Base-by-base conservation (phyloP, 1,284 basidiomycete genomes). In the Austropuccinia psidii region DNA sequence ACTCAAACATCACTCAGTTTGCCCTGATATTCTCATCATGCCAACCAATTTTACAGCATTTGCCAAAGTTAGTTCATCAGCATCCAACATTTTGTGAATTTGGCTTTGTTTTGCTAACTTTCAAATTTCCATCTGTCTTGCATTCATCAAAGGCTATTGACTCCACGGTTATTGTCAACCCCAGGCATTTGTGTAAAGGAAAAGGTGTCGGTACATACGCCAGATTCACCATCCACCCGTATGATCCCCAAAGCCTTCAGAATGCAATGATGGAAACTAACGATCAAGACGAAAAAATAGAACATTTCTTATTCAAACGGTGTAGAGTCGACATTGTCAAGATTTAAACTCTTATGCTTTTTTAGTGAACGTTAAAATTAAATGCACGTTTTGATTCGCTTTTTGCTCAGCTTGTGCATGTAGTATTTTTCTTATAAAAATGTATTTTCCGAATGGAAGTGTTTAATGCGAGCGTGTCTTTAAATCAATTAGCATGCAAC, bases 171-270 rank as follows among this genome's bases (percentile, higher is more conserved):
- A 49, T 72, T 2, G 57, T 62, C 17, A 72, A 72, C 29, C 68
- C 68, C 1, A 45, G 57, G 41, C 68, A 72, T n/a, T 3, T 88
- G 87, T 0, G 87, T 84, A 78, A 78, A 89, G 65, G 83, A 83
- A 24, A 88, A 87, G 78, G 84, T 84, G 35, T 84, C 0, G 79
- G 79, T 1, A 79, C 79, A 8, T 80, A 77, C 31, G 78, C 78
- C 15, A 73, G 77, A 19, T 65, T 79, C 13, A 77, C 77, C 24
- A 77, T 80, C 41, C 77, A 79, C 31, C 77, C 78, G n/a, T 75
- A 77, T 47, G 75, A 76, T 45, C 73, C 75, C 49, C 74, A 65
- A 11, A 76, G 76, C n/a, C 61, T 80, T 15, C 39, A 75, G 54
- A 27, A 58, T 27, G 31, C 50, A 9, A 33, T 52, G 2, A 37